Evolutionary conservation across 139 green algal species (phyloP), one percentile per base, ranked within the genome.

Genomic region (Parachlorella kessleri): DNA sequence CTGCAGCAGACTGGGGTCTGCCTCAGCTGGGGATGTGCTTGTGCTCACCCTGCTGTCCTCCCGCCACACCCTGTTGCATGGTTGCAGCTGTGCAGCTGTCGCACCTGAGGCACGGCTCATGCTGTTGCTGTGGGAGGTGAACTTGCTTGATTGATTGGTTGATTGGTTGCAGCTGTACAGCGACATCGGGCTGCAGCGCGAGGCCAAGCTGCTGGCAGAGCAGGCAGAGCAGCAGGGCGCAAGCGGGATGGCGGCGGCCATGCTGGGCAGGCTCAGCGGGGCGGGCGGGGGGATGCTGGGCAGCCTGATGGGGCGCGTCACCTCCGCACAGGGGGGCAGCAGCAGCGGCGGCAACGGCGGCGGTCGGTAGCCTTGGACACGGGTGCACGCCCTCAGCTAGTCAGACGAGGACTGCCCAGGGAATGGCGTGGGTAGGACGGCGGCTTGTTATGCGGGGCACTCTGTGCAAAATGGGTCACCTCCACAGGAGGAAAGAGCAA

Each of bases 241-340:
- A n/a, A 32, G 30, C 9, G 65, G 65, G 38, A 33, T 6, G 10
- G 66, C 41, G 4, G 63, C 28, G 1, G 66, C 63, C 38, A 38
- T 85, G 66, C 66, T 85, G 48, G 80, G 80, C 37, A 82, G 48
- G 66, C 32, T 85, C 66, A 55, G 80, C 26, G 80, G 76, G 23
- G 73, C 72, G 23, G 24, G 81, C 35, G 72, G 73, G 23, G 42
- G 80, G 35, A 53, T 35, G 3, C n/a, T 76, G 9, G 77, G 66
- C 41, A 59, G 33, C 28, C 36, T 78, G 2, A 36, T 72, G 21
- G 37, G 54, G 21, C 63, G 78, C 64, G 70, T 78, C 24, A 41
- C 42, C 9, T 33, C 36, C 14, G 37, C 18, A 28, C 18, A 21
- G 21, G 66, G 66, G 14, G 37, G 66, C 18, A 21, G 66, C 14